Conservation (phyloP, 192 early-diverging fungal genomes). For the Gamsiella multidivaricata region DNA sequence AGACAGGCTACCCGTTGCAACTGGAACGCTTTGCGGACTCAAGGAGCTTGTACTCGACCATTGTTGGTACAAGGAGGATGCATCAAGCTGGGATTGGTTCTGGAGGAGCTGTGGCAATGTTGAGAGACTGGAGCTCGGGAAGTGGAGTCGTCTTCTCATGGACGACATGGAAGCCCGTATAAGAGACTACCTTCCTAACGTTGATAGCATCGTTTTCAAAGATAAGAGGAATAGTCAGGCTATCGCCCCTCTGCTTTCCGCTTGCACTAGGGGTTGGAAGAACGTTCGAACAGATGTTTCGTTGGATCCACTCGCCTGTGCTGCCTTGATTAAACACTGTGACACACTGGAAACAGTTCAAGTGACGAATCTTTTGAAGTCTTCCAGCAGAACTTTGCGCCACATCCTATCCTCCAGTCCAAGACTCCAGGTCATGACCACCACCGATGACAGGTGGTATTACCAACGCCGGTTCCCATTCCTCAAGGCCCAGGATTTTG, state of each 20-base stretch:
- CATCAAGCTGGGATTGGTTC: neutral
- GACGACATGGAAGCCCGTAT: conserved; percentile 3
- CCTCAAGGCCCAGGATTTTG: conserved; percentile 8
- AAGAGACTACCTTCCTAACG: conserved; percentile 10
- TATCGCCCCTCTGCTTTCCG: conserved; percentile 8
- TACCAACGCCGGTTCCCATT: neutral
- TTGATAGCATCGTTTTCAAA: conserved; percentile 9
- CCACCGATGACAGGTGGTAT: conserved; percentile 9
- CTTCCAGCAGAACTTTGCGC: conserved; percentile 8
- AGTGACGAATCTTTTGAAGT: conserved; percentile 1
- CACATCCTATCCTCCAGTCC: conserved; percentile 11
- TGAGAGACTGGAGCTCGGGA: conserved; percentile 7
- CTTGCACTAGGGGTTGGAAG: conserved; percentile 1
- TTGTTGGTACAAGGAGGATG: neutral
- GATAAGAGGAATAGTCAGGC: neutral
- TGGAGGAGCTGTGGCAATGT: conserved; percentile 13
- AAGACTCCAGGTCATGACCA: conserved; percentile 3
- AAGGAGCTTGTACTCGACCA: conserved; percentile 15
- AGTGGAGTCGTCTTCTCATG: neutral
- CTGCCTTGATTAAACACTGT: conserved; percentile 2
- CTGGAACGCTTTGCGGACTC: neutral
- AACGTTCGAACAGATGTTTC: conserved; percentile 8
- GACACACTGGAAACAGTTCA: conserved; percentile 4
- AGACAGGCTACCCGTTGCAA: neutral
- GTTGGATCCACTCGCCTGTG: neutral